Base-by-base conservation (phyloP, 805 yeast genomes). In the Torulaspora gathmanii region DNA sequence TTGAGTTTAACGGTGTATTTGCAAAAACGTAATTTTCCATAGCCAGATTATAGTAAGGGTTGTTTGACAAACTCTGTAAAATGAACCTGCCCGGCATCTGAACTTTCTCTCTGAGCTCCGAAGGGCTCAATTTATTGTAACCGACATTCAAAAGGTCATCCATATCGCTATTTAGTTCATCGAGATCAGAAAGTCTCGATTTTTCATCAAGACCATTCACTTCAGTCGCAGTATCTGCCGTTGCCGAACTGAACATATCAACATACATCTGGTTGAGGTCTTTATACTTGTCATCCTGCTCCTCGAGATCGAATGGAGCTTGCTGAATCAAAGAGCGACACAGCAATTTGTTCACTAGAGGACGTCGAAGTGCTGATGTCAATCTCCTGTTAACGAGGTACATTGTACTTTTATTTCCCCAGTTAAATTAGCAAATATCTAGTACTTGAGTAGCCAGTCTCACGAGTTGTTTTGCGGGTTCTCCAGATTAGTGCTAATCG, bases 1-100 rank as follows among this genome's bases (percentile, higher is more conserved):
- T 54, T 47, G 7, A 62, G 61, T 0, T 69, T 47, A 1, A 51
- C 31, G 90, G 90, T 67, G 84, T 78, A 15, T 73, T 63, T 42
- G 74, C 73, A 62, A 86, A 93, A 0, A 93, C 69, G 56, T 77
- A 83, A 53, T 86, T 84, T 56, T 93, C 99, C 4, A 89, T 56
- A 1, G 96, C 88, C 12, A 93, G 69, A 58, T 93, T 93, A 40
- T 79, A 55, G 56, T 71, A 80, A 1, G 98, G 98, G 54, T 84
- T 75, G 2, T 68, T 60, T 9, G 83, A 62, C 17, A 53, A 15
- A 42, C 69, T 69, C 20, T 67, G 67, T 0, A 95, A 79, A 0
- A 82, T 60, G 27, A 86, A 71, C 1, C 82, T 69, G 15, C 81
- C 65, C 4, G 87, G 82, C n/a, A 56, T 53, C 33, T 52, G 52